Evolutionary conservation across 2,329 filamentous ascomycete genomes (phyloP), one percentile per base, ranked within the genome.

Genomic region (Talaromyces sp.): DNA sequence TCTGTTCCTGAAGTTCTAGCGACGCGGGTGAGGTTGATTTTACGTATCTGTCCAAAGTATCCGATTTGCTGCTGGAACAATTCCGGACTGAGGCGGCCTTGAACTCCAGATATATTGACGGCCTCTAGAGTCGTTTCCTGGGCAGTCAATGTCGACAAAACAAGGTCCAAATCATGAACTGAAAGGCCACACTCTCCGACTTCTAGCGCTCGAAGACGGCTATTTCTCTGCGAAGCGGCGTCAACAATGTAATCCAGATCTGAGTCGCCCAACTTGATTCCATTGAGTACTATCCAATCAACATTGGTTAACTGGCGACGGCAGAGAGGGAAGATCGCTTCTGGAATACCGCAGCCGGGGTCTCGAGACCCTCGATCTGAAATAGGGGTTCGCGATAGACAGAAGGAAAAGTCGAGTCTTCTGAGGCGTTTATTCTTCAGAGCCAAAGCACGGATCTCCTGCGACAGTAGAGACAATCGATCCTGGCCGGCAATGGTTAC

Each of bases 281-380:
- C 87, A 66, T 87, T 90, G 65, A 91, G 76, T 24, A 85, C 82
- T 62, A 91, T 84, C 88, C 89, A 91, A 72, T 90, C 87, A 19
- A 91, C 85, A 70, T 87, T 89, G 0, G 89, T 91, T 27, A 87
- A 81, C 69, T 89, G 85, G 67, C 85, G 84, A 67, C 86, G 86
- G 75, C 87, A 90, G 6, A 91, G 78, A 1, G 88, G 87, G 69
- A 89, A 87, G 5, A 91, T 79, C 2, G 88, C 89, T 72, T 90
- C 88, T 19, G 89, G 86, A 58, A 91, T 87, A 47, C 87, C 88
- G 71, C 88, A 90, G 0, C 88, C 88, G 6, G 85, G 82, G 71
- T 90, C 87, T 68, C 83, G 83, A 16, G 77, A 78, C 22, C 76
- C 73, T 58, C 76, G 76, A 52, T 79, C 77, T n/a, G 82, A 80